A percentile compares a stretch with the other conserved stretches of the same genome.
phyloP scores from a whole-genome alignment of 768 basidiomycete genomes.

The Rhodosporidiobolus odoratus region DNA sequence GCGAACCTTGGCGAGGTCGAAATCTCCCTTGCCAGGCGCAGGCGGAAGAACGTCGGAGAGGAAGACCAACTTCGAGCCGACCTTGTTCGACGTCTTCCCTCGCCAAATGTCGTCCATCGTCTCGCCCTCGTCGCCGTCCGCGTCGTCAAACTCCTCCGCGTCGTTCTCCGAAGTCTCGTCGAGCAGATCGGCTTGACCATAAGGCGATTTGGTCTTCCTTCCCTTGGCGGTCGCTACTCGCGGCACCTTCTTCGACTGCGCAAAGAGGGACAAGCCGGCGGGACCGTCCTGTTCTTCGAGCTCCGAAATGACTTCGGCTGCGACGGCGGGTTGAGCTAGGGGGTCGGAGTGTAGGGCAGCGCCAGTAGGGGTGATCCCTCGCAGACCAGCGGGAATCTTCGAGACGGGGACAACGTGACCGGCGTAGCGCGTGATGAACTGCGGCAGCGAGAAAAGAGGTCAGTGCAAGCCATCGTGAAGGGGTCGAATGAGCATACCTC shows the following conservation, averaged over 20 bases:
- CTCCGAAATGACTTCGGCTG: slow-evolving; percentile 26
- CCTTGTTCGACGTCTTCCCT: slow-evolving; percentile 10
- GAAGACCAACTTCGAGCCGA: slow-evolving; percentile 56
- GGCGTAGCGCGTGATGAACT: slow-evolving; percentile 74
- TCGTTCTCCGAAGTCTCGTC: background rate
- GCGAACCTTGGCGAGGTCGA: slow-evolving; percentile 76
- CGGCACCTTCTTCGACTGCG: slow-evolving; percentile 11
- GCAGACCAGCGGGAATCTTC: slow-evolving; percentile 36
- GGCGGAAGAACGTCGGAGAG: slow-evolving; percentile 71
- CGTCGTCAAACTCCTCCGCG: background rate
- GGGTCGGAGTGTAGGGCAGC: slow-evolving; percentile 40
- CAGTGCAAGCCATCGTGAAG: rapidly evolving
- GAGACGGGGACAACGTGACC: slow-evolving; percentile 48
- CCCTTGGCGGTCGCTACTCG: slow-evolving; percentile 5
- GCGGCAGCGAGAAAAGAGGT: background rate
- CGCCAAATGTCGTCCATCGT: slow-evolving; percentile 1
- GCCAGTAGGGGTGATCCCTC: slow-evolving; percentile 42
- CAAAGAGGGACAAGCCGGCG: slow-evolving; percentile 27
- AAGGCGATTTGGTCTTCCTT: slow-evolving; percentile 19
- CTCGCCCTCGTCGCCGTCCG: slow-evolving; percentile 16
- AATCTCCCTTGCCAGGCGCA: slow-evolving; percentile 74
- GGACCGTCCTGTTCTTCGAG: slow-evolving; percentile 34
- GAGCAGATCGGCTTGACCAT: background rate
- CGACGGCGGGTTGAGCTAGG: slow-evolving; percentile 6
- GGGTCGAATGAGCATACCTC: slow-evolving; percentile 59